Base-by-base conservation (phyloP, 345 rosid species). In the Raphanus sativus region DNA sequence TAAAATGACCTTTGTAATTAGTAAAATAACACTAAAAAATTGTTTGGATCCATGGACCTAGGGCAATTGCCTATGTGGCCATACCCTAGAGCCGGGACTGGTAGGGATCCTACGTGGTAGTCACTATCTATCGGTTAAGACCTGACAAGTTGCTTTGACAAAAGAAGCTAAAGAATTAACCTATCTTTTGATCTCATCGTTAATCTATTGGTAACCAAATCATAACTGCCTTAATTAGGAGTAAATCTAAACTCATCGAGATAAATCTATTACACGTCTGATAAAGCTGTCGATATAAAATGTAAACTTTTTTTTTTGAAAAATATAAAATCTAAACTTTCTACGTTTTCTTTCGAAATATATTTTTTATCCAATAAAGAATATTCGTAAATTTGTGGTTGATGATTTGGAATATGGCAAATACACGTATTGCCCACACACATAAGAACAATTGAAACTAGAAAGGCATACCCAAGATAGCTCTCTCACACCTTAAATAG, bases 61-160 rank as follows among this genome's bases (percentile, higher is more conserved):
- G n/a, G n/a, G n/a, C n/a, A n/a, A n/a, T n/a, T n/a, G n/a, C n/a
- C n/a, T n/a, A n/a, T n/a, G n/a, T n/a, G n/a, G n/a, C n/a, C n/a
- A n/a, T n/a, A n/a, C n/a, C n/a, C n/a, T n/a, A n/a, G n/a, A n/a
- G n/a, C n/a, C n/a, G n/a, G n/a, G n/a, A n/a, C n/a, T n/a, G n/a
- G n/a, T n/a, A n/a, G n/a, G n/a, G 71, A 58, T 87, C 88, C 80
- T 15, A 89, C 88, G 87, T 87, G 90, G 89, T 82, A 52, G 16
- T 81, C 86, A 87, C 84, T 74, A 73, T 2, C 58, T 73, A 21
- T 73, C 4, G 29, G 50, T 34, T 28, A 28, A 8, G 54, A 76
- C 69, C 80, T 71, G 81, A 71, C 71, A 77, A 55, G 50, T 77
- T 75, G 71, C 65, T 45, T 48, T 48, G 55, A 1, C 17, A n/a